These are phyloP conservation scores for Zizania palustris DNA, from an alignment of 202 grass and related monocot species.

Conservation along the genomic window DNA sequence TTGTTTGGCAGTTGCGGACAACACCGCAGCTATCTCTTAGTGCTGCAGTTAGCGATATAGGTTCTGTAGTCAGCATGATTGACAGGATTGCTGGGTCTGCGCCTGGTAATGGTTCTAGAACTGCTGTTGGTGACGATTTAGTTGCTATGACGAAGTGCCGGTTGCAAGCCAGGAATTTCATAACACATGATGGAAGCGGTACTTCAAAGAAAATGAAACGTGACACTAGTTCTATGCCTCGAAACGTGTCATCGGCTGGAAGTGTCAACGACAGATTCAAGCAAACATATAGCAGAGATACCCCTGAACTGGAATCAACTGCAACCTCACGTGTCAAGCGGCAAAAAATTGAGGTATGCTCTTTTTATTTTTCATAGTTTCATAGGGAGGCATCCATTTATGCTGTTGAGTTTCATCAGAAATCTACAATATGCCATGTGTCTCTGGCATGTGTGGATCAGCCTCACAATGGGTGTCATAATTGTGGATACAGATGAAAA, in stretches of 20 bases:
- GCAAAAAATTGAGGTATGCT: constrained; percentile 71
- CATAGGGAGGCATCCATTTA: background rate
- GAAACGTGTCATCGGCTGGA: constrained; percentile 69
- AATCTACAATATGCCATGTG: too few relatives aligned
- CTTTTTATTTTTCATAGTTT: constrained; percentile 6
- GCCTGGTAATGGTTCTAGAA: constrained; percentile 93
- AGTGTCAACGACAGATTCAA: constrained; percentile 77
- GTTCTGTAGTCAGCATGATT: constrained; percentile 91
- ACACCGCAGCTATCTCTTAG: constrained; percentile 51
- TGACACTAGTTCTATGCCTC: constrained; percentile 91
- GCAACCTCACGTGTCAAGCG: constrained; percentile 71
- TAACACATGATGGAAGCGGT: constrained; percentile 76
- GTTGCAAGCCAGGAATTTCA: constrained; percentile 89
- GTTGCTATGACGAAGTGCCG: constrained; percentile 98
- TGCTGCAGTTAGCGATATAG: constrained; percentile 82
- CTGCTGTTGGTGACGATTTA: constrained; percentile 93
- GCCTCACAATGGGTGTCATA: background rate
- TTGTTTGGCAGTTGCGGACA: constrained; percentile 61
- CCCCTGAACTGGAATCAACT: constrained; percentile 78
- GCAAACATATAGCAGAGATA: constrained; percentile 54
- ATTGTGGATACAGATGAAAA: background rate
- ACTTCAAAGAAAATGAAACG: constrained; percentile 97
- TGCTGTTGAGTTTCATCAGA: background rate
- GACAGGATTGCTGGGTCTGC: constrained; percentile 97
- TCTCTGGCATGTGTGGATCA: background rate